phyloP scores from a whole-genome alignment of 352 stramenopile genomes.

The Phytophthora hybrid region DNA sequence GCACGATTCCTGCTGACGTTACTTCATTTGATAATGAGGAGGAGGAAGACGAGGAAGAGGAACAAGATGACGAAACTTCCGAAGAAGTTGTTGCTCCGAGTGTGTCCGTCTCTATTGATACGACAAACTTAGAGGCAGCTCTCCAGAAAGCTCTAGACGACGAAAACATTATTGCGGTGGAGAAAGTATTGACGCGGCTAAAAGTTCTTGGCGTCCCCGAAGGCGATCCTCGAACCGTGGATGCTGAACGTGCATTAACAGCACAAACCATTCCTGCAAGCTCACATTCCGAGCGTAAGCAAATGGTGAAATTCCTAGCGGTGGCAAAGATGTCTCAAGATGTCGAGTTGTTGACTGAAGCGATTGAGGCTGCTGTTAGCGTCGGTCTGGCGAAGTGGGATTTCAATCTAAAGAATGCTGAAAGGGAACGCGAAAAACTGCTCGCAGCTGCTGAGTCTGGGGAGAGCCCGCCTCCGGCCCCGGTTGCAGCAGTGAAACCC shows the following conservation, averaged over 20 bases:
- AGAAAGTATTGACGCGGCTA: conserved; percentile 61
- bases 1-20: conserved; percentile 27
- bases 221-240: conserved; percentile 39
- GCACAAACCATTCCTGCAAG: conserved; percentile 45
- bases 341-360: conserved; percentile 69
- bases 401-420: conserved; percentile 84
- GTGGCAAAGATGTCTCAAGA: conserved; percentile 79
- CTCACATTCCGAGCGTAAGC: conserved; percentile 69
- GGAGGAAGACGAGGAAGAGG: conserved; percentile 31
- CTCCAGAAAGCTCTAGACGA: conserved; percentile 75
- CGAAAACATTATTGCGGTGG: conserved; percentile 70
- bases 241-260: conserved; percentile 45
- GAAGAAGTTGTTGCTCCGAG: conserved; percentile 4
- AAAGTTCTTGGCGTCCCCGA: conserved; percentile 44
- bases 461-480: conserved; percentile 2
- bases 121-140: conserved; percentile 50
- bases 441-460: conserved; percentile 27
- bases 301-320: conserved; percentile 79
- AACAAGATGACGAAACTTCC: conserved; percentile 18
- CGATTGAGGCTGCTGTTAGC: conserved; percentile 65
- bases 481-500: conserved; percentile 13
- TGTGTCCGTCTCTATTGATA: conserved; percentile 37
- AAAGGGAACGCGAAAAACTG: conserved; percentile 72
- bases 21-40: conserved; percentile 19
- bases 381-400: conserved; percentile 82